These are phyloP conservation scores for Calocybe gambosa DNA, from an alignment of 1,284 basidiomycete species.

Conservation along the genomic window DNA sequence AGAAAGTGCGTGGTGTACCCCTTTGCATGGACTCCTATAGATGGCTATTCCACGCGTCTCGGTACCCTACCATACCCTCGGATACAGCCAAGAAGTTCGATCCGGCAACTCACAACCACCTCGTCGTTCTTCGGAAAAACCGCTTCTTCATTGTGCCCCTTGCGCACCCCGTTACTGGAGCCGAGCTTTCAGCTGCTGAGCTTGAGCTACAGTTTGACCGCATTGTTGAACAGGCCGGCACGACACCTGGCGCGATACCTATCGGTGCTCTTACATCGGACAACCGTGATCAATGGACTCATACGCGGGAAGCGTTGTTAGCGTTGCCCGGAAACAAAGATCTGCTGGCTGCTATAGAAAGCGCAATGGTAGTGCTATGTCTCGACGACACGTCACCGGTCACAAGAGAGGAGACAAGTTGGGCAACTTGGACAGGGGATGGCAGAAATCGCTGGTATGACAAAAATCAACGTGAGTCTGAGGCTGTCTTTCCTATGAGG, in stretches of 20 bases:
- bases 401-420: conserved; percentile 79
- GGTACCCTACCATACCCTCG: conserved; percentile 79
- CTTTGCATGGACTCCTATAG: conserved; percentile 96
- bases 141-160: conserved; percentile 83
- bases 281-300: conserved; percentile 88
- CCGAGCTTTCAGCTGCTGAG: conserved; percentile 70
- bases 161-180: conserved; percentile 47
- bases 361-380: conserved; percentile 82
- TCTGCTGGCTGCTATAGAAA: conserved; percentile 61
- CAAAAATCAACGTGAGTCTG: conserved; percentile 83
- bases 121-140: conserved; percentile 90
- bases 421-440: conserved; percentile 88
- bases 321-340: conserved; percentile 40
- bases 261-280: conserved; percentile 85
- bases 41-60: conserved; percentile 90
- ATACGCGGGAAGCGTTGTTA: conserved; percentile 68
- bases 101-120: conserved; percentile 67
- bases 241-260: conserved; percentile 42
- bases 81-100: conserved; percentile 87
- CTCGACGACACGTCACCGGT: conserved; percentile 80
- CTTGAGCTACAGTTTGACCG: conserved; percentile 78
- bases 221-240: conserved; percentile 58
- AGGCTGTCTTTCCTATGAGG: conserved; percentile 28
- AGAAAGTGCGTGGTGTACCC: conserved; percentile 77
- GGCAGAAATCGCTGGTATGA: conserved; percentile 95